These are phyloP conservation scores for Nemania diffusa DNA, from an alignment of 2,329 filamentous ascomycete species.

Conservation along the genomic window DNA sequence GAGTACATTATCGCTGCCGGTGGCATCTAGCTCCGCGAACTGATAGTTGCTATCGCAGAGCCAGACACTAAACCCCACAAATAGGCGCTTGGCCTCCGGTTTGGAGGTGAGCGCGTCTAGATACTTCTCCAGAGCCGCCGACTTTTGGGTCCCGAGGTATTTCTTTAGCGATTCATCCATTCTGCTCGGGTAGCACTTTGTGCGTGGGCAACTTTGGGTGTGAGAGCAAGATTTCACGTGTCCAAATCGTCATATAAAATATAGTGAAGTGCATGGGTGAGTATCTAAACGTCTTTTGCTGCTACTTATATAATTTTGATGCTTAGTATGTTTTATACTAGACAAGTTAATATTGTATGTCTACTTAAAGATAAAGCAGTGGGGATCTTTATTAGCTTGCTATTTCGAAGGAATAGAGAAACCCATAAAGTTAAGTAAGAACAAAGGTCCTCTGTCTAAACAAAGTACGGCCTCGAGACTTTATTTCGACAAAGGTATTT, in stretches of 20 bases:
- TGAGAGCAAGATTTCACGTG: no score
- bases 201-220: neutral
- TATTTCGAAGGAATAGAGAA: no score
- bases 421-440: no score
- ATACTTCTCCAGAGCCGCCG: constrained; percentile 18
- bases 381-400: no score
- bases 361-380: no score
- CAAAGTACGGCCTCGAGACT: no score
- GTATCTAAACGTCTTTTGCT: no score
- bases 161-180: neutral
- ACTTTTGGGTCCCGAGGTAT: constrained; percentile 1
- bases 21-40: neutral
- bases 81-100: neutral
- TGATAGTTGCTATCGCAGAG: neutral
- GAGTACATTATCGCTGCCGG: neutral
- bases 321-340: neutral
- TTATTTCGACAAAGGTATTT: no score
- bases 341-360: no score
- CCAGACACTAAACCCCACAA: constrained; percentile 22
- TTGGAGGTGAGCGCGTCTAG: constrained; percentile 27
- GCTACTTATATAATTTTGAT: neutral
- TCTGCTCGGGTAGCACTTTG: neutral
- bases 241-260: no score
- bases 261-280: no score
- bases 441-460: no score